phyloP scores from a whole-genome alignment of 108 stramenopile genomes.

The Craspedostauros australis region DNA sequence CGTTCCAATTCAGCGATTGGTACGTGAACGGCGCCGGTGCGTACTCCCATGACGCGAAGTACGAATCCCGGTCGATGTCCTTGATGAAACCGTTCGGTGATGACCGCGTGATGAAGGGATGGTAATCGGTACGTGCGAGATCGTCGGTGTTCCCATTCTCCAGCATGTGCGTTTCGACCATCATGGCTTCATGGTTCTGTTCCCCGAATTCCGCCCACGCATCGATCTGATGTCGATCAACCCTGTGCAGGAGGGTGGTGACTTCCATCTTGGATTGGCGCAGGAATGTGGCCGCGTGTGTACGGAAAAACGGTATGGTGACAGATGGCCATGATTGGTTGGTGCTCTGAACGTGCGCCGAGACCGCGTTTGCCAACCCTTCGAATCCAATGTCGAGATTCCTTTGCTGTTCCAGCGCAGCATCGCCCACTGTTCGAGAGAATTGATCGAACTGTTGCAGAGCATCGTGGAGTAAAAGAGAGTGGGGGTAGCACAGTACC shows the following conservation, averaged over 20 bases:
- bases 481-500: too few relatives aligned
- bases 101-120: background rate
- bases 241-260: too few relatives aligned
- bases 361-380: too few relatives aligned
- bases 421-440: background rate
- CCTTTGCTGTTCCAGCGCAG: background rate
- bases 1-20: conserved; percentile 4
- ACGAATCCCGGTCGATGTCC: background rate
- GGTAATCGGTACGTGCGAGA: background rate
- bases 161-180: background rate
- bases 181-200: background rate
- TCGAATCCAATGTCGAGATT: too few relatives aligned
- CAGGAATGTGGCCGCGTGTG: too few relatives aligned
- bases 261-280: too few relatives aligned
- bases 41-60: conserved; percentile 2
- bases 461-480: too few relatives aligned
- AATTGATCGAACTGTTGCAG: conserved; percentile 2
- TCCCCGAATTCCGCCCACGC: too few relatives aligned
- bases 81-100: background rate
- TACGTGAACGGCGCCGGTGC: background rate
- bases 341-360: too few relatives aligned
- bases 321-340: too few relatives aligned
- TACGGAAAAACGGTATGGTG: too few relatives aligned
- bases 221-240: too few relatives aligned
- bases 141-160: conserved; percentile 3